Base-by-base conservation (phyloP, 495 filamentous ascomycete species). In the Melanomma pulvis-pyrius region DNA sequence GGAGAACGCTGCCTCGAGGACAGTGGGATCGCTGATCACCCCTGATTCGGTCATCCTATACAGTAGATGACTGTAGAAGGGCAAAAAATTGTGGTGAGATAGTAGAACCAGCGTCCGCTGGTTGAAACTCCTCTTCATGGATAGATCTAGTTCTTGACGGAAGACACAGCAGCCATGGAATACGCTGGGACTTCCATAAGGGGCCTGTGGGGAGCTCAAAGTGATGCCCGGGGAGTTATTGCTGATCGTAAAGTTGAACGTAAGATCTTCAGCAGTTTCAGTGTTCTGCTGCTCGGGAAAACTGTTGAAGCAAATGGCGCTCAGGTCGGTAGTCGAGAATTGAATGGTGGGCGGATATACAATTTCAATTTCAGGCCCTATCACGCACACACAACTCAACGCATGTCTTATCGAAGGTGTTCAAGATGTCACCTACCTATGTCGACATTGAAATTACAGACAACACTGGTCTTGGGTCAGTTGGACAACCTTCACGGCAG, bases 361-460 rank as follows among this genome's bases (percentile, higher is more conserved):
- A 25, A 73, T 47, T 47, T 77, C 74, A 32, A 77, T 61, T 44
- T 77, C 74, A 12, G 74, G 74, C 6, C 74, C 72, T 73, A 32
- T 44, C 39, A 44, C 19, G 30, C 32, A 25, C 26, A 19, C 34
- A 24, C 25, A 12, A 67, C 28, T 55, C 26, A 59, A 53, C 19
- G 41, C 28, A 5, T 36, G 7, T 47, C 22, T 0, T 15, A n/a
- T 39, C 15, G 12, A 17, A 41, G 41, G 24, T 3, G 2, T 15
- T 29, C 24, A 12, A 34, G n/a, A 17, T 21, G 17, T 26, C 15
- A 62, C 67, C 28, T 69, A 72, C 70, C 73, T 32, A 75, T 49
- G 55, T 75, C 73, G 25, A 74, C 72, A 39, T 75, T 75, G 64
- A 75, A 75, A 58, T 75, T 74, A 52, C 73, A 75, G 8, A 75